These are phyloP conservation scores for Eimeria acervulina DNA, from an alignment of 169 alveolate genomes.

Conservation along the genomic window DNA sequence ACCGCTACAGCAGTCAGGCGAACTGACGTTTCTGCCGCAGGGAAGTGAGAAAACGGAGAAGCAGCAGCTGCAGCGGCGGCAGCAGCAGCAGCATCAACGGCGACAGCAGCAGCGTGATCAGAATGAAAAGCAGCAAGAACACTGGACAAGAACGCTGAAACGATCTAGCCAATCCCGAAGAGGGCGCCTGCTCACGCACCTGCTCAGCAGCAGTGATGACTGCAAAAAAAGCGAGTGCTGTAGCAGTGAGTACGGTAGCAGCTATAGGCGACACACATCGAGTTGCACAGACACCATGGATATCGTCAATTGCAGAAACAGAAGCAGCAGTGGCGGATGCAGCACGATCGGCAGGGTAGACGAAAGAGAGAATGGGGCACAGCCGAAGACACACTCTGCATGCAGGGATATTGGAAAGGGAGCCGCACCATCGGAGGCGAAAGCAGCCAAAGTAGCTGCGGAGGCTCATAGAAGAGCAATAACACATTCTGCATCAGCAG, in stretches of 20 bases:
- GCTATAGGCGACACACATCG: not conserved
- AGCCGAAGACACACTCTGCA: not conserved
- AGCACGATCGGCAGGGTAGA: not conserved
- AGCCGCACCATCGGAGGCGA: not conserved
- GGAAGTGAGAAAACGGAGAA: not conserved
- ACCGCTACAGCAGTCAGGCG: not conserved
- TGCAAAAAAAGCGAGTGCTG: not conserved
- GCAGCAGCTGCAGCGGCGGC: not conserved
- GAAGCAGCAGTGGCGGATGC: not conserved
- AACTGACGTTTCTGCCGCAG: not conserved
- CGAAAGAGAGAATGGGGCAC: not conserved
- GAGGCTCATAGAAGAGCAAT: not conserved
- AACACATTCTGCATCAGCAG: not conserved
- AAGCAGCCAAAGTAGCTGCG: not conserved
- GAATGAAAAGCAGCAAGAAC: not conserved
- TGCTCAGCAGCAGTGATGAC: not conserved
- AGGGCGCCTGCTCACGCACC: not conserved
- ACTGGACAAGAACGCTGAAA: not conserved
- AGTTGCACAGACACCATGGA: not conserved
- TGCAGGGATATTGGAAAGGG: not conserved
- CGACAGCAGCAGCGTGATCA: not conserved
- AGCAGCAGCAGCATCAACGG: not conserved
- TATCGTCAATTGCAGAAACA: not conserved
- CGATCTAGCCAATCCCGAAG: no score
- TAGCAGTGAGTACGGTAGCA: not conserved